Conservation (phyloP, 2,329 filamentous ascomycete species). For the Scedosporium apiospermum region DNA sequence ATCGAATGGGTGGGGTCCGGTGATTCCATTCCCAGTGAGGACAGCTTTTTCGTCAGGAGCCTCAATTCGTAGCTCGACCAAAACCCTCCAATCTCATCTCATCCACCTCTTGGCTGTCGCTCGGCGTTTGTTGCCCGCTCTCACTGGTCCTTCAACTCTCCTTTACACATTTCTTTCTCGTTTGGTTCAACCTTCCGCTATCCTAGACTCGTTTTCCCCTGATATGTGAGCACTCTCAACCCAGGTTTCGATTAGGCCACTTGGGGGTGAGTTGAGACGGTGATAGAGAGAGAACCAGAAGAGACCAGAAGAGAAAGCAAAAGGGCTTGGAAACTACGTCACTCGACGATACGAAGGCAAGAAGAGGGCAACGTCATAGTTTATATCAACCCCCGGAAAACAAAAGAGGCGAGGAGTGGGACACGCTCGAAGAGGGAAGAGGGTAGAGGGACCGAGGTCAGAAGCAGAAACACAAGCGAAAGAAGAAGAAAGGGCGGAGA, state of each 20-base stretch:
- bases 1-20: background rate
- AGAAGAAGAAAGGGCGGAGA: background rate
- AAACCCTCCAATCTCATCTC: no score
- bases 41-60: no score
- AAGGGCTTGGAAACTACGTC: background rate
- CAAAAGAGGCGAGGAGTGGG: background rate
- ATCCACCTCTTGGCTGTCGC: no score
- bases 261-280: background rate
- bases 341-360: background rate
- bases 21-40: background rate
- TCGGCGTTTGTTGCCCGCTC: no score
- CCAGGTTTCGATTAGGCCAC: background rate
- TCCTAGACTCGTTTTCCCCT: background rate
- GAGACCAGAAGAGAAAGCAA: background rate
- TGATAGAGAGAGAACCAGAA: background rate
- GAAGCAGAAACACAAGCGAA: background rate
- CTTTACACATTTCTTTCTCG: background rate
- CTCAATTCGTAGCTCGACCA: no score
- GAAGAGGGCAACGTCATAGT: background rate
- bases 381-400: background rate
- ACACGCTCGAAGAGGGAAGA: background rate
- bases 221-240: background rate
- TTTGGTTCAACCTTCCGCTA: background rate
- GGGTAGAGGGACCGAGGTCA: background rate
- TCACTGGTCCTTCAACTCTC: background rate